Evolutionary conservation across 2,329 filamentous ascomycete genomes (phyloP), one percentile per base, ranked within the genome.

Genomic region (Chrysoporthe austroafricana): DNA sequence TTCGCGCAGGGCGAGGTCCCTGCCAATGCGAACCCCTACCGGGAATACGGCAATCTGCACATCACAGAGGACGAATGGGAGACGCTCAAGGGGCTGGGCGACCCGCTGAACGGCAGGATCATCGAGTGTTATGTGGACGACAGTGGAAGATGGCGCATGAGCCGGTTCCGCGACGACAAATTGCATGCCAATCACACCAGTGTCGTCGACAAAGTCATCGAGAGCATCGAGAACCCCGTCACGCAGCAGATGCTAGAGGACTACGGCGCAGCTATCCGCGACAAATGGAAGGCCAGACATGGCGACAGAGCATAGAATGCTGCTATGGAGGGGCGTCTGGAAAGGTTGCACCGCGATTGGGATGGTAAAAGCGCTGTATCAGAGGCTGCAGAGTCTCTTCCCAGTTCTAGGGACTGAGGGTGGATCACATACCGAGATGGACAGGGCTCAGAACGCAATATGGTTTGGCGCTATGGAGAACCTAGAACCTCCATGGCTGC

Each of bases 131-230:
- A 89, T 75, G 88, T 93, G 79, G 93, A 97, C 75, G 83, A 88
- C 1, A 79, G 89, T 67, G 87, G 87, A 21, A 83, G 90, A 32
- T 99, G 96, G 96, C 88, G 94, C 67, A 92, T 93, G 77, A 90
- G 96, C 73, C 89, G 94, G 42, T 95, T 97, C 79, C 87, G 96
- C 63, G 94, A 98, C 74, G 96, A 99, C 79, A 99, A 99, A 81
- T 83, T 84, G 39, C 91, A 97, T 72, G 94, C 92, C 0, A 99
- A 99, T 75, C 94, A 98, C 79, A 90, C 92, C 69, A 89, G 83
- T 21, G 95, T 92, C 0, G 93, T 97, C 1, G 84, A 89, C 36
- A 96, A 91, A 76, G 96, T 99, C 4, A 85, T 97, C 68, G 90
- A 95, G 71, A 97, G 93, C 78, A 98, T 99, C 73, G 86, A 89